Evolutionary conservation across 768 basidiomycete species (phyloP), one percentile per base, ranked within the genome.

Genomic region (Lactarius hengduanensis): DNA sequence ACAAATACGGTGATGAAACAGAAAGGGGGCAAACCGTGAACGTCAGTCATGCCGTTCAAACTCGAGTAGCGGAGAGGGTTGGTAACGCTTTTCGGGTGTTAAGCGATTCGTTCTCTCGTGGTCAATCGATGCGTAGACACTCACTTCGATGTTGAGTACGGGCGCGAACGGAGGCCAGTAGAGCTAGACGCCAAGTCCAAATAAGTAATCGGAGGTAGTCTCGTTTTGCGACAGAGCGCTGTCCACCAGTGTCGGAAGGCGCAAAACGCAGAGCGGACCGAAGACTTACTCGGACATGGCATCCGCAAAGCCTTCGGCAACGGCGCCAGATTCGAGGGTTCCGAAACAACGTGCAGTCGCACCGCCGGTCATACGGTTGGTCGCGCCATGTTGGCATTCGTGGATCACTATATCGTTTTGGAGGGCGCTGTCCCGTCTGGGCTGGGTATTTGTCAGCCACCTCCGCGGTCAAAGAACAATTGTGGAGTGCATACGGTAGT

Each of bases 351-450:
- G 77, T 53, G 82, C 83, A 32, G 82, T 82, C 32, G 81, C 83
- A 41, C 84, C 82, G 20, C 84, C 84, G 13, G 82, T 50, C 47
- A 50, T 50, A 13, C 47, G 47, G 47, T 50, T 50, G n/a, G 9
- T 22, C 5, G 47, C 22, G 83, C 75, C 73, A 71, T 78, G 74
- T 67, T 76, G 59, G 59, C 72, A 79, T 73, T 90, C 82, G 65
- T 83, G 82, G 22, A 81, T 76, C 64, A 82, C 76, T 55, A 77
- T 80, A 63, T 87, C 87, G 70, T 86, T 86, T 70, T 88, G 85
- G 32, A 89, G 75, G 20, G 86, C 82, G 30, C 86, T 86, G 61
- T 89, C 88, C 53, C 88, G 81, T 71, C 81, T 75, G 22, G 86
- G 84, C 73, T 83, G 47, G 77, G 10, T 64, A 16, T 13, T 6